Evolutionary conservation across 2,329 filamentous ascomycete species (phyloP).

Genomic region (Diplodia sapinea): DNA sequence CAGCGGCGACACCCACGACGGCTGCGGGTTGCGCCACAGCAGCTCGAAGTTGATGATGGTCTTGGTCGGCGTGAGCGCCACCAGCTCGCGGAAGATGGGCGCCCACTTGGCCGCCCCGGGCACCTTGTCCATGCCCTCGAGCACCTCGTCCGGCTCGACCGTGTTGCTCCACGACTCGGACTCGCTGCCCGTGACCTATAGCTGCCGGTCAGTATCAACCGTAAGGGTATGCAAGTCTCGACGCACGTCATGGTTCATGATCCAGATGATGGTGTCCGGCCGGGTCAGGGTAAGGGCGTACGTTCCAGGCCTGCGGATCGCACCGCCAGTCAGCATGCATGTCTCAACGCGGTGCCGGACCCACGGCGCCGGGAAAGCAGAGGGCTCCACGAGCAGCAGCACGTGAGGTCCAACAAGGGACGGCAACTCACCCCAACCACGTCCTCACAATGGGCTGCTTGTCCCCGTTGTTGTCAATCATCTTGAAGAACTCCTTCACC

Average conservation of each 20-base stretch:
- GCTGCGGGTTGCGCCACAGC: constrained; percentile 55
- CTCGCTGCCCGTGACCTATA: constrained; percentile 52
- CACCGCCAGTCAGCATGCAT: constrained; percentile 31
- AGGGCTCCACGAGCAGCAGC: constrained; percentile 30
- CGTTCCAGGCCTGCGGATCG: constrained; percentile 41
- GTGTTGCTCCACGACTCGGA: constrained; percentile 56
- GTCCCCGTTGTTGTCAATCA: constrained; percentile 45
- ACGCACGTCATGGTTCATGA: constrained; percentile 56
- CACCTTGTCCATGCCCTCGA: constrained; percentile 53
- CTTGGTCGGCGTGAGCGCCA: constrained; percentile 52
- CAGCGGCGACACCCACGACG: constrained; percentile 51
- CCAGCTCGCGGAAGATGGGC: constrained; percentile 53
- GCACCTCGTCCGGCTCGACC: constrained; percentile 53
- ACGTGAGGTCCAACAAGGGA: background rate
- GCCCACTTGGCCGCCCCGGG: constrained; percentile 53
- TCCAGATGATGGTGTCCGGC: constrained; percentile 57
- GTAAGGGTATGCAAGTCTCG: background rate
- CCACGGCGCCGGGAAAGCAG: background rate
- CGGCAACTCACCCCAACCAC: constrained; percentile 45
- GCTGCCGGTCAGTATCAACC: too few species aligned
- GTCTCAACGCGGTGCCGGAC: constrained; percentile 28
- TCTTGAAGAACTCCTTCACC: constrained; percentile 55
- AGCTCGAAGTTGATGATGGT: constrained; percentile 58
- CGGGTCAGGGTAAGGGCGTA: constrained; percentile 55
- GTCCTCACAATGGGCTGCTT: constrained; percentile 54